phyloP scores from a whole-genome alignment of 192 early-diverging fungal species.

The Coemansia asiatica region DNA sequence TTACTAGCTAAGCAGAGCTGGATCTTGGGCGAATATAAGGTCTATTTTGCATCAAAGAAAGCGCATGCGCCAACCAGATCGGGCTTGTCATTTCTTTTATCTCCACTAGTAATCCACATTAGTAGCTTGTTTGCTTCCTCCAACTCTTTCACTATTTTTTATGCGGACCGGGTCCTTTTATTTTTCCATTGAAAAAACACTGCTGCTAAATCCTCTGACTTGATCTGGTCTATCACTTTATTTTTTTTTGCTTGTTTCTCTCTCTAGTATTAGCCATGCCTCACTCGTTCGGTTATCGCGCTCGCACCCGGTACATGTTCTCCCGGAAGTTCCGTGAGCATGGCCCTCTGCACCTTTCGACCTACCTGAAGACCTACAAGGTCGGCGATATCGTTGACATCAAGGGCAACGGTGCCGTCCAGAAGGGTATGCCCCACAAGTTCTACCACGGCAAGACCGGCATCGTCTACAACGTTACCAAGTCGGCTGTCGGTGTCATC shows the following conservation, averaged over 20 bases:
- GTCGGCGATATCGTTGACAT: conserved; percentile 99
- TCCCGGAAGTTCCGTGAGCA: conserved; percentile 94
- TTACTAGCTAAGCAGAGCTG: too few relatives aligned
- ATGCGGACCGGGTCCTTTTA: too few relatives aligned
- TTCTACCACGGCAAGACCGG: conserved; percentile 99
- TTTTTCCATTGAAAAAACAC: too few relatives aligned
- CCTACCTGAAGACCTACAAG: conserved; percentile 98
- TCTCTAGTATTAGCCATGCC: conserved; percentile 60
- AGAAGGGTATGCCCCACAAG: conserved; percentile 99
- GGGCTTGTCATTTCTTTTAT: too few relatives aligned
- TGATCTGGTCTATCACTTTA: too few relatives aligned
- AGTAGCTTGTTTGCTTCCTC: too few relatives aligned
- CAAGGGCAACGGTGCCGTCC: conserved; percentile 98
- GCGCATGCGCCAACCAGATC: too few relatives aligned
- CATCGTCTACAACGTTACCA: conserved; percentile 99
- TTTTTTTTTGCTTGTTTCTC: conserved; percentile 2
- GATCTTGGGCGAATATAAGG: too few relatives aligned
- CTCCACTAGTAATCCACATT: too few relatives aligned
- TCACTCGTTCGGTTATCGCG: conserved; percentile 90
- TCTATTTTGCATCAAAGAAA: too few relatives aligned
- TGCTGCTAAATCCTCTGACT: too few relatives aligned
- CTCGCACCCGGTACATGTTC: conserved; percentile 98
- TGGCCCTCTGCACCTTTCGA: conserved; percentile 91
- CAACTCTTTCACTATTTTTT: too few relatives aligned
- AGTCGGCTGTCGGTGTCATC: conserved; percentile 97